These are phyloP conservation scores for Annona cherimola DNA, from an alignment of 164 flowering plant species.

Conservation along the genomic window DNA sequence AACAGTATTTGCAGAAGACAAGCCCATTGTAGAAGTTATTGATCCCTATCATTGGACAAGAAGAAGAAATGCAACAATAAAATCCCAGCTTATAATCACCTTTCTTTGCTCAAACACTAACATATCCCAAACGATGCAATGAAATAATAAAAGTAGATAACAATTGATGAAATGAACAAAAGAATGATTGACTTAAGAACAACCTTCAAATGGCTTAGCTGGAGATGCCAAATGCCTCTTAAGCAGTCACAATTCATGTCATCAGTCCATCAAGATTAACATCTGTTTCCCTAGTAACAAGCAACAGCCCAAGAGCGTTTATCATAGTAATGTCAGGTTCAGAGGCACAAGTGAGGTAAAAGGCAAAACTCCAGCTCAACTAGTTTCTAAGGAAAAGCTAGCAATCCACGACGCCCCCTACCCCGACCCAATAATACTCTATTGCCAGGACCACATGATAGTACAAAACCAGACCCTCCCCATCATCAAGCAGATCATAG, in stretches of 20 bases:
- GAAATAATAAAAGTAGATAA: background rate
- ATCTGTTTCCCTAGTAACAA: background rate
- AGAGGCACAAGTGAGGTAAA: background rate
- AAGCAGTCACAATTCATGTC: background rate
- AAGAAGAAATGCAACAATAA: background rate
- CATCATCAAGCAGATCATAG: background rate
- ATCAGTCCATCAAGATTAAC: background rate
- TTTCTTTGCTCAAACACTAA: no score
- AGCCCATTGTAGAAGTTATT: constrained; percentile 35
- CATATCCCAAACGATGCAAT: background rate
- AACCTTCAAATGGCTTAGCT: background rate
- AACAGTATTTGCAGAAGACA: constrained; percentile 40
- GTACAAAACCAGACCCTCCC: background rate
- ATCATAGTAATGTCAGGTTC: background rate
- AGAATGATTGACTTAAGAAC: background rate
- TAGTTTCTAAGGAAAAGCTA: background rate
- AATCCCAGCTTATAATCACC: background rate
- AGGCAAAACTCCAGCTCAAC: background rate
- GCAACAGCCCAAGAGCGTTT: background rate
- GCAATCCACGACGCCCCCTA: background rate
- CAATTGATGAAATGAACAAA: background rate
- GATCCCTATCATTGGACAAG: background rate
- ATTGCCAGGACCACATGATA: background rate
- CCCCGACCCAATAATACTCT: background rate
- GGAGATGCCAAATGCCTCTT: background rate